phyloP scores from a whole-genome alignment of 2,329 filamentous ascomycete species.

The Phoma sp. region DNA sequence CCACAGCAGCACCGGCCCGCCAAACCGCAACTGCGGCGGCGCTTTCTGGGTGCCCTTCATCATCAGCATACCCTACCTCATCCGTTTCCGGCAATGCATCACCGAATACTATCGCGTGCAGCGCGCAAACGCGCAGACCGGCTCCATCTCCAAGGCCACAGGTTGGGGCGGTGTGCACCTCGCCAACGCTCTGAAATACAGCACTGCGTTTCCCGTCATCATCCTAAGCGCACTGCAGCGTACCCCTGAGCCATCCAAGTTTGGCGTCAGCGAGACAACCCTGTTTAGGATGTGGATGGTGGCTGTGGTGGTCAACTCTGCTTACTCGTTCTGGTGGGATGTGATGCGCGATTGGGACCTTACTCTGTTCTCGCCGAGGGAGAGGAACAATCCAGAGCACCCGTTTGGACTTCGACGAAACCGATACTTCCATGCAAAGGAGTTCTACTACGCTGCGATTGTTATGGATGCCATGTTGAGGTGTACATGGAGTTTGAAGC shows the following conservation, averaged over 20 bases:
- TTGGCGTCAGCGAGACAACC: constrained; percentile 61
- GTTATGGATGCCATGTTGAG: constrained; percentile 78
- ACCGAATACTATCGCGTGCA: constrained; percentile 82
- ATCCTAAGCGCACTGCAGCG: constrained; percentile 77
- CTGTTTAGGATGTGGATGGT: constrained; percentile 66
- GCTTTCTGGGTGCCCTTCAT: constrained; percentile 80
- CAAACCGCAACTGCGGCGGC: constrained; percentile 82
- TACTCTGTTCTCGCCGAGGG: constrained; percentile 71
- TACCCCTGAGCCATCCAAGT: constrained; percentile 59
- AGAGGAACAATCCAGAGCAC: constrained; percentile 68
- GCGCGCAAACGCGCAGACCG: constrained; percentile 54
- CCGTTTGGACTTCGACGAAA: constrained; percentile 78
- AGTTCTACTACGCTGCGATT: constrained; percentile 84
- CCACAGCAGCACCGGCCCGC: constrained; percentile 76
- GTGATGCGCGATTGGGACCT: constrained; percentile 96
- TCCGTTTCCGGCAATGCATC: constrained; percentile 89
- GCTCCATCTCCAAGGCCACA: constrained; percentile 49
- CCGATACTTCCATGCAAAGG: constrained; percentile 72
- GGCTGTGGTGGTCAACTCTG: constrained; percentile 79
- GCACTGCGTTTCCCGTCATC: constrained; percentile 92
- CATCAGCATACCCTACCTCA: constrained; percentile 80
- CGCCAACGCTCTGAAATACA: constrained; percentile 93
- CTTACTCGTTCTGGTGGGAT: constrained; percentile 99
- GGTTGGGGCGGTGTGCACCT: constrained; percentile 87
- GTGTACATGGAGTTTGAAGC: constrained; percentile 89